Base-by-base conservation (phyloP, 2,329 filamentous ascomycete species). In the Zymoseptoria crescenta region DNA sequence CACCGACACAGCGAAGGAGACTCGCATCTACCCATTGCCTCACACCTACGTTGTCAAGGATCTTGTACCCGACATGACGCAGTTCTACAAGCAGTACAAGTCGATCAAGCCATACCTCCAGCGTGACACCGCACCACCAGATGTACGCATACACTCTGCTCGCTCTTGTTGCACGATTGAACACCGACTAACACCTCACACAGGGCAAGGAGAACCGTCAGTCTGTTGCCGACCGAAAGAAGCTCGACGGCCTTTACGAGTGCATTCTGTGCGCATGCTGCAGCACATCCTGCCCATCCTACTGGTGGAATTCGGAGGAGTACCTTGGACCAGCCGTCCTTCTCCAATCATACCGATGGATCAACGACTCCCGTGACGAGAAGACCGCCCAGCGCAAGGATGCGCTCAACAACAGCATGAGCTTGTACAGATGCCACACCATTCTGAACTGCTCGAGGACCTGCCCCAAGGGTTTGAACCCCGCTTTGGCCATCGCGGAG, bases 61-160 rank as follows among this genome's bases (percentile, higher is more conserved):
- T 75, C 86, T 99, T 64, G 94, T 99, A 35, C 93, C 94, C 60
- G 94, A 99, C 75, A 81, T 99, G 80, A 99, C 94, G 64, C 89
- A 94, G 73, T 97, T 99, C 81, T 99, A 99, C 86, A 97, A 97
- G 84, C 94, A 99, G 83, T 99, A 99, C 85, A 96, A 96, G 80
- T 96, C 92, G 16, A 96, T 99, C 80, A 96, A 97, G 86, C 94
- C 94, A 50, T 99, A 96, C 76, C 86, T 99, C 56, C 94, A 97
- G 81, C 86, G 91, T 72, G 87, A 92, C 65, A 94, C 90, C 28
- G 87, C 89, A 57, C 80, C 90, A 50, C 84, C 86, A 67, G 89
- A 96, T 74, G 90, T 95, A 83, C 75, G 88, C 81, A 20, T 16
- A 19, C 24, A 41, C 10, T 16, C 13, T 27, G 20, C 20, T 8